These are phyloP conservation scores for Geosmithia morbida DNA, from an alignment of 2,329 filamentous ascomycete species.

Conservation along the genomic window DNA sequence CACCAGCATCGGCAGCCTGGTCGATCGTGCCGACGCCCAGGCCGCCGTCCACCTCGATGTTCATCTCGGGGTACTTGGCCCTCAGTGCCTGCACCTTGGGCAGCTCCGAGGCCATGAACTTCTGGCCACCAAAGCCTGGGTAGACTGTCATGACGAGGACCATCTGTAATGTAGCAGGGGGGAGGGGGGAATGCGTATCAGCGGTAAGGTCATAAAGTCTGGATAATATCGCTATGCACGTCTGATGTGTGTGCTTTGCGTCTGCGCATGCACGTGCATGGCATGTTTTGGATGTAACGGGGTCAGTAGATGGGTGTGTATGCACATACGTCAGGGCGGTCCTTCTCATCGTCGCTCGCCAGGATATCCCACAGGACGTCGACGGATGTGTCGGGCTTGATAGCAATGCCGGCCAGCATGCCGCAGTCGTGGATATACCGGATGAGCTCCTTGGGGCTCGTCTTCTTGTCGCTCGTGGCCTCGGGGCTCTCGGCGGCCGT, in stretches of 20 bases:
- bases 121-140: slow-evolving; percentile 93
- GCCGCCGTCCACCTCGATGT: slow-evolving; percentile 96
- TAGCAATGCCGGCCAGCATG: slow-evolving; percentile 83
- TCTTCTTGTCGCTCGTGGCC: slow-evolving; percentile 52
- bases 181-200: no score
- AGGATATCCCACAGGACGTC: slow-evolving; percentile 88
- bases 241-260: background rate
- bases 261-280: background rate
- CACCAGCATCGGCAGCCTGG: slow-evolving; percentile 85
- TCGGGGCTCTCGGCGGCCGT: slow-evolving; percentile 72
- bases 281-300: background rate
- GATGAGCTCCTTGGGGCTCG: slow-evolving; percentile 73
- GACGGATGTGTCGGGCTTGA: slow-evolving; percentile 84
- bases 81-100: slow-evolving; percentile 83
- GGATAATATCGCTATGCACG: background rate
- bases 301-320: slow-evolving; percentile 3
- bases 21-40: slow-evolving; percentile 81
- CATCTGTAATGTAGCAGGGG: slow-evolving; percentile 54
- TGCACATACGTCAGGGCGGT: slow-evolving; percentile 65
- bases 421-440: slow-evolving; percentile 80
- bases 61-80: slow-evolving; percentile 73
- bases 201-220: background rate
- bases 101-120: slow-evolving; percentile 93
- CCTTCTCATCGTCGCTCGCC: slow-evolving; percentile 55
- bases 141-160: slow-evolving; percentile 97